Evolutionary conservation across 1,284 basidiomycete genomes (phyloP).

Genomic region (Tylopilus sp.): DNA sequence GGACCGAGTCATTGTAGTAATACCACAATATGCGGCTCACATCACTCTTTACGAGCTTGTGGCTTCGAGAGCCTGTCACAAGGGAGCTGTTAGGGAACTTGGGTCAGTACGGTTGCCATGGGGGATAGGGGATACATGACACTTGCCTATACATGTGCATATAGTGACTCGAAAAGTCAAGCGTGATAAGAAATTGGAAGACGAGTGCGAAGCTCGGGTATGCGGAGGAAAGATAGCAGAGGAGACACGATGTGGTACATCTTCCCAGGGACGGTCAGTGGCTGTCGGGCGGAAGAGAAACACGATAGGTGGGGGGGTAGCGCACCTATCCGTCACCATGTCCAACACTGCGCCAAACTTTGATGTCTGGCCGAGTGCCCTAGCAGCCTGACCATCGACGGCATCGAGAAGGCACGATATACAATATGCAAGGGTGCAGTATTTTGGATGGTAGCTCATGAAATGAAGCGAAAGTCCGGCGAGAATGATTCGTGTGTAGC

Average conservation of each 20-base stretch:
- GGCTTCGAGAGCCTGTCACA: slow-evolving; percentile 86
- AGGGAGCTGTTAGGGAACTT: slow-evolving; percentile 64
- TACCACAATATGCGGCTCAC: slow-evolving; percentile 89
- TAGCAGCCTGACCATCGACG: slow-evolving; percentile 93
- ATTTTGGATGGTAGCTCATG: slow-evolving; percentile 94
- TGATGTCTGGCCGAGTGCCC: slow-evolving; percentile 83
- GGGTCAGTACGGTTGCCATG: slow-evolving; percentile 2
- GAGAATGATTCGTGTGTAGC: slow-evolving; percentile 88
- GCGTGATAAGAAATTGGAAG: slow-evolving; percentile 94
- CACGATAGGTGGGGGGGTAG: background rate
- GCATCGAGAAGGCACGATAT: slow-evolving; percentile 95
- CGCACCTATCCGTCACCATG: slow-evolving; percentile 98
- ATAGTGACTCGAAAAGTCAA: slow-evolving; percentile 98
- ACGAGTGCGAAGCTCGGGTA: slow-evolving; percentile 81
- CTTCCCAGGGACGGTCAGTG: slow-evolving; percentile 39
- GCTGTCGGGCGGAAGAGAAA: background rate
- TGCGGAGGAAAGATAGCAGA: slow-evolving; percentile 90
- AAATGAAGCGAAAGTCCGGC: slow-evolving; percentile 88
- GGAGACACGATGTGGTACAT: slow-evolving; percentile 92
- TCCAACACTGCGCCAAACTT: slow-evolving; percentile 98
- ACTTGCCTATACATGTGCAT: slow-evolving; percentile 99
- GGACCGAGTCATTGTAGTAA: slow-evolving; percentile 91
- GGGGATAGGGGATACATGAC: background rate
- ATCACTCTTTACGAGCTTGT: slow-evolving; percentile 89
- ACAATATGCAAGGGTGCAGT: slow-evolving; percentile 87